A percentile compares a stretch with the other conserved stretches of the same genome.
phyloP scores from a whole-genome alignment of 192 early-diverging fungal genomes.

The Umbelopsis isabellina region DNA sequence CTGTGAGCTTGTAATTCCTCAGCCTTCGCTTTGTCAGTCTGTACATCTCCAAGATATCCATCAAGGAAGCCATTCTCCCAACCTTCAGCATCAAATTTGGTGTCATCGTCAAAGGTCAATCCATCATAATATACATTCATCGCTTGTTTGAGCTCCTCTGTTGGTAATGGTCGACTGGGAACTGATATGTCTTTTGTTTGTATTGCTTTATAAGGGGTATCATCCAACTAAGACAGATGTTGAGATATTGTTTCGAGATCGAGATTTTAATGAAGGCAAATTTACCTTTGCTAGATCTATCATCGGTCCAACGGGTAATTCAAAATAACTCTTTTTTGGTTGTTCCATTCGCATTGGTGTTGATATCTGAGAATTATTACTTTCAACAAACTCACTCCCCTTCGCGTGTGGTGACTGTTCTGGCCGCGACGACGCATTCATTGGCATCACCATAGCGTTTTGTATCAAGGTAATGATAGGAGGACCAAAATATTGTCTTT shows the following conservation, averaged over 20 bases:
- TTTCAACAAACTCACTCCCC: too few species aligned
- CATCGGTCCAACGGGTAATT: slow-evolving; percentile 34
- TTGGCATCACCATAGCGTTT: slow-evolving; percentile 24
- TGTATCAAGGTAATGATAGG: slow-evolving; percentile 37
- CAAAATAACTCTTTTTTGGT: slow-evolving; percentile 23
- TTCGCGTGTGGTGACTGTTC: not conserved
- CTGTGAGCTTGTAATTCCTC: slow-evolving; percentile 3
- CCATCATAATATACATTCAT: slow-evolving; percentile 27
- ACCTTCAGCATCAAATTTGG: slow-evolving; percentile 20
- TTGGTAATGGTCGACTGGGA: not conserved
- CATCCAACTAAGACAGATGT: not conserved
- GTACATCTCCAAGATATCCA: not conserved
- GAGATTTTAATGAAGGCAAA: not conserved
- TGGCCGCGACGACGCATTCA: not conserved
- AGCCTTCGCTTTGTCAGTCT: not conserved
- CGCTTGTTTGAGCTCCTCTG: slow-evolving; percentile 4
- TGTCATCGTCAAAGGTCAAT: slow-evolving; percentile 12
- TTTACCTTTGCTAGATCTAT: slow-evolving; percentile 23
- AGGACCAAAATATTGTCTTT: slow-evolving; percentile 36
- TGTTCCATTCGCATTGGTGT: not conserved
- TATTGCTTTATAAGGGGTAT: slow-evolving; percentile 22
- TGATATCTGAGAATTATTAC: not conserved
- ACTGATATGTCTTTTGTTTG: not conserved
- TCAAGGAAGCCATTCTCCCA: slow-evolving; percentile 34
- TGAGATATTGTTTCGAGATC: not conserved